A percentile compares a stretch with the other conserved stretches of the same genome.
Conservation (phyloP, 2,329 filamentous ascomycete genomes). For the Stemphylium lycopersici region DNA sequence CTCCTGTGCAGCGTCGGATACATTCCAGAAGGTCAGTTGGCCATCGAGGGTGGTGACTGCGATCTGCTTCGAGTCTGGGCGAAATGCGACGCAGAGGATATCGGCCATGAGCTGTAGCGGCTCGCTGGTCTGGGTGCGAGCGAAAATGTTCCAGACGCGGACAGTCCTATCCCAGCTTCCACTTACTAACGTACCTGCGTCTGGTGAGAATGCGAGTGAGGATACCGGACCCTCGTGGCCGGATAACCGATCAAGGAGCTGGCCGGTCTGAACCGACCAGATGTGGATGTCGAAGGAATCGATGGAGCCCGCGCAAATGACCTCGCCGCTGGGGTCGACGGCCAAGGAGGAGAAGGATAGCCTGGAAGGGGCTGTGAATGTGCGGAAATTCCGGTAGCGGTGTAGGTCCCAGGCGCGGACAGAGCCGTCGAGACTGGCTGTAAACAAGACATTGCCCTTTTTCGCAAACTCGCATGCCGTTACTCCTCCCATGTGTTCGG, state of each 20-base stretch:
- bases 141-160: constrained; percentile 94
- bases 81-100: constrained; percentile 82
- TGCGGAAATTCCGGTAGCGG: constrained; percentile 94
- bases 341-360: constrained; percentile 93
- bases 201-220: constrained; percentile 84
- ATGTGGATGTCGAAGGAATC: constrained; percentile 98
- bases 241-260: constrained; percentile 86
- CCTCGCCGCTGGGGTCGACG: constrained; percentile 95
- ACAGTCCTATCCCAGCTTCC: constrained; percentile 98
- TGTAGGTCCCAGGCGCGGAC: constrained; percentile 96
- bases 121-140: constrained; percentile 91
- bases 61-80: constrained; percentile 89
- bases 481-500: constrained; percentile 92
- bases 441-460: constrained; percentile 94
- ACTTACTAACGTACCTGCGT: constrained; percentile 81
- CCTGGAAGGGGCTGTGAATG: constrained; percentile 91
- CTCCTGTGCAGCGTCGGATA: constrained; percentile 85
- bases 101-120: constrained; percentile 91
- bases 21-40: constrained; percentile 92
- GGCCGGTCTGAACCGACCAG: constrained; percentile 97
- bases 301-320: constrained; percentile 91
- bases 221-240: constrained; percentile 96
- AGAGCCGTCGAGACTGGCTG: constrained; percentile 91
- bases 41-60: constrained; percentile 93
- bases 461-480: constrained; percentile 95